phyloP scores from a whole-genome alignment of 441 rosid genomes.

The Raphanus hybrid region DNA sequence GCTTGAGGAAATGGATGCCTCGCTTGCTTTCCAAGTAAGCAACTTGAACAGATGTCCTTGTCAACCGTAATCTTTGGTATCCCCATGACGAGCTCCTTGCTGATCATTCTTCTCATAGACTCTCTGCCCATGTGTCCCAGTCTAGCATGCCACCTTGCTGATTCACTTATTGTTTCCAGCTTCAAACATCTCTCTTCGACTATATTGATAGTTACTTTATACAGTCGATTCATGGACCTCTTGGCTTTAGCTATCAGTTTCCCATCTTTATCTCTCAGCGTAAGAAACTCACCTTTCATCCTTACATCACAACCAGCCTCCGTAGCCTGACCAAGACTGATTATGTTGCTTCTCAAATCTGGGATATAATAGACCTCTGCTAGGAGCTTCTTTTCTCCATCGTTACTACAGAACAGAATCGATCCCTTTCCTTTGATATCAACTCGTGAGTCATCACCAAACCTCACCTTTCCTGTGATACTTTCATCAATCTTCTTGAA shows the following conservation, averaged over 20 bases:
- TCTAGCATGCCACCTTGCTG: too few species aligned
- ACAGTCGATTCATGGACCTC: not conserved
- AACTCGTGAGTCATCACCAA: not conserved
- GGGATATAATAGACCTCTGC: not conserved
- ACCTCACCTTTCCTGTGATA: not conserved
- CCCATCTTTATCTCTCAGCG: not conserved
- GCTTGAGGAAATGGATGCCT: not conserved
- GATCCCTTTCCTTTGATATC: not conserved
- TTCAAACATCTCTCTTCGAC: too few species aligned
- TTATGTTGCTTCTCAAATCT: not conserved
- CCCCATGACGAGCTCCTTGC: too few species aligned
- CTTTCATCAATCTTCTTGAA: too few species aligned
- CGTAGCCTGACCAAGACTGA: not conserved
- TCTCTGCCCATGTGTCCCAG: too few species aligned
- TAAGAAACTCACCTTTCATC: not conserved
- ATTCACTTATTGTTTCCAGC: too few species aligned
- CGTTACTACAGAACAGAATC: not conserved
- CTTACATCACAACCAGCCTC: not conserved
- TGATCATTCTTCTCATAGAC: too few species aligned
- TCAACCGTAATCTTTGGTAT: not conserved
- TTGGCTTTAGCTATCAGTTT: not conserved
- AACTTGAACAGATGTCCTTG: not conserved
- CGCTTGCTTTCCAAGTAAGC: not conserved
- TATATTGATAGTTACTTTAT: not conserved
- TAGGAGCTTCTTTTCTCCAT: not conserved